Evolutionary conservation across 331 rosid genomes (phyloP), one percentile per base, ranked within the genome.

Genomic region (Cydonia oblonga): DNA sequence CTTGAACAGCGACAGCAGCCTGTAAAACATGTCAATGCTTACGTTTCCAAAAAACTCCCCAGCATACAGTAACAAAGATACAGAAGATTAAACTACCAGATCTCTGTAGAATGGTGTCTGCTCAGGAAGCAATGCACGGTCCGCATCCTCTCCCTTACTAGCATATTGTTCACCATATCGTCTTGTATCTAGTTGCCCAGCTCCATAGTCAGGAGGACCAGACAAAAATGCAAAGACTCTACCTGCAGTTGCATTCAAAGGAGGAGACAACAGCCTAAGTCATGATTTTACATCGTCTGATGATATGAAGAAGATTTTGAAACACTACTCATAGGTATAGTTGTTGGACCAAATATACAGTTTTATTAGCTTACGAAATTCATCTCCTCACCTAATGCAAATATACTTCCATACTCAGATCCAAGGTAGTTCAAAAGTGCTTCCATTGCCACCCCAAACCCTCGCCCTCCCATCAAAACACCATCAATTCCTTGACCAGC

Each of bases 1-100:
- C 91, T 91, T 93, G 98, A 84, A 88, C 97, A 82, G 97, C 97
- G 52, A 93, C 87, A 68, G 92, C 88, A 82, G 96, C 98, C 98
- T 93, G 90, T 75, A 91, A 79, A 38, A 80, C 73, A 75, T 70
- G 80, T 80, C 75, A 84, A 82, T 58, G 51, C 86, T 80, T 81
- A 75, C 42, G 75, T 54, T 81, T 63, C 76, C 24, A 65, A 65
- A 75, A 60, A 68, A 13, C 74, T 49, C 77, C 32, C 68, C 28
- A 26, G 23, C 42, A 75, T 25, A 32, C 40, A 26, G 54, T 56
- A 29, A 76, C 20, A 78, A 61, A 28, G 25, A 67, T 19, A 75
- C 23, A 76, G 40, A 75, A 46, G 77, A 72, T 24, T 28, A 18
- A 15, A 40, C 54, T 85, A 93, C 98, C 92, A 93, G 84, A 83